A percentile compares a stretch with the other conserved stretches of the same genome.
phyloP scores from a whole-genome alignment of 2,329 filamentous ascomycete genomes.

The Cladophialophora carrionii region DNA sequence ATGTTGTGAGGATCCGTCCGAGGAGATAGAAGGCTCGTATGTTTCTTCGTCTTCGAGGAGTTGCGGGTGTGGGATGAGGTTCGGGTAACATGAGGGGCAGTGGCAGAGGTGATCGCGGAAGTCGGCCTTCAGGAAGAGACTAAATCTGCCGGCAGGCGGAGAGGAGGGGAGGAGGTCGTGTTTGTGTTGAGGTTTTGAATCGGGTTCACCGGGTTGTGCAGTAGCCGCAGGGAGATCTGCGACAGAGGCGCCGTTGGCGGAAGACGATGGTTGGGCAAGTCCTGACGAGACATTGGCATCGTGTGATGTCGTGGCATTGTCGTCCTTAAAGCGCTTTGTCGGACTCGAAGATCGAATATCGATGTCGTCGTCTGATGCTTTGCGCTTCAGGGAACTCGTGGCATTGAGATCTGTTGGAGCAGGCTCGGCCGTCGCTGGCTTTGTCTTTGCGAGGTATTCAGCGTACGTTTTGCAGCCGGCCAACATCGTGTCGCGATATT shows the following conservation, averaged over 20 bases:
- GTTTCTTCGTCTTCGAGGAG: constrained; percentile 92
- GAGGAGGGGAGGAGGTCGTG: constrained; percentile 60
- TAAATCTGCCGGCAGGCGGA: constrained; percentile 65
- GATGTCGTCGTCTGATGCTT: constrained; percentile 44
- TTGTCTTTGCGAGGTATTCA: not conserved
- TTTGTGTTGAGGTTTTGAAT: constrained; percentile 59
- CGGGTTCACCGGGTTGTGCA: constrained; percentile 1
- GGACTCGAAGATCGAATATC: constrained; percentile 34
- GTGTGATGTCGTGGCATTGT: constrained; percentile 46
- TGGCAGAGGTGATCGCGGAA: constrained; percentile 84
- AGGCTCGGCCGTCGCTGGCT: not conserved
- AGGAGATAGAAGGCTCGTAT: constrained; percentile 86
- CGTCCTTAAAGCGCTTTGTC: constrained; percentile 69
- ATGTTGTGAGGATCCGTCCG: constrained; percentile 57
- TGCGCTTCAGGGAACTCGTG: constrained; percentile 47
- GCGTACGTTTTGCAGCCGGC: not conserved
- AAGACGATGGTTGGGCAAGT: constrained; percentile 25
- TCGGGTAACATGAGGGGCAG: constrained; percentile 77
- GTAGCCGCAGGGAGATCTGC: constrained; percentile 30
- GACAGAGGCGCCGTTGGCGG: constrained; percentile 25
- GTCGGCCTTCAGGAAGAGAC: constrained; percentile 76
- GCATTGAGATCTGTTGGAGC: not conserved
- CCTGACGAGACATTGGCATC: constrained; percentile 54
- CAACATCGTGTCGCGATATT: not conserved
- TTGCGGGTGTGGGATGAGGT: constrained; percentile 71